Evolutionary conservation across 2,329 filamentous ascomycete species (phyloP), one percentile per base, ranked within the genome.

Genomic region (Xylaria sp.): DNA sequence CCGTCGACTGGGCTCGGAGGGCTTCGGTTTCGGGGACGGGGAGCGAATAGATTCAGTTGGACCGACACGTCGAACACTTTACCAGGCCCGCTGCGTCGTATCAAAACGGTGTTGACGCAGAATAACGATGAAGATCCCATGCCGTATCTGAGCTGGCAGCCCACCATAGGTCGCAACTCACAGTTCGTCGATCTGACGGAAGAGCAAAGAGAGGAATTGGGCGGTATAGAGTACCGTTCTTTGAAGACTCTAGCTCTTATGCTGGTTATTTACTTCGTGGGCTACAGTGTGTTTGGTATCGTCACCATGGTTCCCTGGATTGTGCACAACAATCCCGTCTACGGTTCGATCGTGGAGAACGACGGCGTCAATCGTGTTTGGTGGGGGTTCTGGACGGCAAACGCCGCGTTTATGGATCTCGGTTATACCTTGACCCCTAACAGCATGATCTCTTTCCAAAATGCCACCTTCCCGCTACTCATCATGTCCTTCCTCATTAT

Each of bases 181-280:
- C 88, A 90, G 44, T 99, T 97, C 70, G 82, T 94, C 10, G 91
- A 92, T 66, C 75, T 99, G 65, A 90, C 89, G 0, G 89, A 96
- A 66, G 91, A 94, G 64, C 92, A 99, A 74, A 85, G 94, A 65
- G 92, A 99, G 71, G 94, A 99, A 74, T 78, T 99, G 2, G 94
- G 94, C 9, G 94, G 94, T 18, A 96, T 99, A 64, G 94, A 99
- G 73, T 99, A 99, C 70, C 88, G 94, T 4, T 90, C 93, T 0
- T 74, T 99, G 61, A 95, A 96, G 73, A 91, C 91, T 1, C 76
- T 99, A 52, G 90, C 90, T 1, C 72, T 91, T 34, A 86, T 97
- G 35, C 78, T 97, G 18, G 80, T 89, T 2, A 78, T 76, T 6
- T 99, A 97, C 74, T 97, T 89, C 70, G 83, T 91, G 71, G 87